phyloP scores from a whole-genome alignment of 306 rosid genomes.

The Rosa rugosa region DNA sequence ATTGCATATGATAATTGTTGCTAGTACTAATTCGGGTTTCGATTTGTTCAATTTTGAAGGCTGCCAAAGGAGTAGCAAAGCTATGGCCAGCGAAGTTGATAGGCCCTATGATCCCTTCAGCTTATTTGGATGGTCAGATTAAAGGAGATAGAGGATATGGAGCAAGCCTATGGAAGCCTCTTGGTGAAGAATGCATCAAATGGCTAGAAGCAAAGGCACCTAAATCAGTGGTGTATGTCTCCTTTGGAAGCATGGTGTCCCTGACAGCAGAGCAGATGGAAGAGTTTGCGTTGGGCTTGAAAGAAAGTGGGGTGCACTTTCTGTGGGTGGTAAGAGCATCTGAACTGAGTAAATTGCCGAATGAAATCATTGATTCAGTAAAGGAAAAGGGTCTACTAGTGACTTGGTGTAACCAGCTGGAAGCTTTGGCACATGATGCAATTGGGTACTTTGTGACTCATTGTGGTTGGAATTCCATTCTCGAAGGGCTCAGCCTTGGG shows the following conservation, averaged over 20 bases:
- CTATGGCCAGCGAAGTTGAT: constrained; percentile 35
- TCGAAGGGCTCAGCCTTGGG: constrained; percentile 61
- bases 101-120: constrained; percentile 54
- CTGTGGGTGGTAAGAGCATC: constrained; percentile 42
- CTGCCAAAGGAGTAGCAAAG: constrained; percentile 16
- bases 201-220: constrained; percentile 35
- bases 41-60: background rate
- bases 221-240: constrained; percentile 40
- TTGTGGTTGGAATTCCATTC: constrained; percentile 74
- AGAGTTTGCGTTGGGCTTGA: constrained; percentile 37
- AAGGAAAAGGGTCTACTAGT: constrained; percentile 43
- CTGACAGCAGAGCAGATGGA: constrained; percentile 26
- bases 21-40: background rate
- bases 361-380: constrained; percentile 27
- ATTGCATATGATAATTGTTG: background rate
- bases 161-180: constrained; percentile 33
- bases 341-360: constrained; percentile 27
- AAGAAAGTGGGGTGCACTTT: constrained; percentile 31
- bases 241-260: constrained; percentile 48
- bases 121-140: constrained; percentile 40
- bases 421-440: constrained; percentile 46
- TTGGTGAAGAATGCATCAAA: constrained; percentile 18
- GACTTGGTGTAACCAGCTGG: constrained; percentile 62
- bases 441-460: constrained; percentile 62
- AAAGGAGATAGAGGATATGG: constrained; percentile 37